Base-by-base conservation (phyloP, 441 rosid species). In the Manihot esculenta region DNA sequence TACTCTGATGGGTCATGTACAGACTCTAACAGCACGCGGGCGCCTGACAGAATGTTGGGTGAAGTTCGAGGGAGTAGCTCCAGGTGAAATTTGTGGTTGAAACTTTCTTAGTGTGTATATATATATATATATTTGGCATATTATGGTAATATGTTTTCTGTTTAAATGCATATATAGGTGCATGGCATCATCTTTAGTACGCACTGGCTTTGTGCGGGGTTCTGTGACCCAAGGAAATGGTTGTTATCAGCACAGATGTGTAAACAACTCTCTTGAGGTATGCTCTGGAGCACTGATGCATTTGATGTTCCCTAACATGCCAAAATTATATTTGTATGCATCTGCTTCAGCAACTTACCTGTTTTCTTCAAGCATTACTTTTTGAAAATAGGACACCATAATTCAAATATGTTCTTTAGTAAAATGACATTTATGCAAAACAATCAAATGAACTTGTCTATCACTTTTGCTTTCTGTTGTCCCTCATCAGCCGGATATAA, bases 1-100 rank as follows among this genome's bases (percentile, higher is more conserved):
- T 95, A 95, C 74, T 95, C 99, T 67, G 99, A 95, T 82, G 99
- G 99, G 70, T 95, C 98, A 38, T 95, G 99, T 77, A 95, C 97
- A 18, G 99, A 93, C 75, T 81, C 85, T 63, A 91, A 88, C 66
- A 93, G 97, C 78, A 97, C 99, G 62, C 86, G 99, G 58, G 85
- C 95, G 13, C 99, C 98, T 11, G 99, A 95, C 77, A 93, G 95
- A 82, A 93, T 89, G 98, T 76, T 95, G 80, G 99, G 99, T 74
- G 99, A 95, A 88, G 97, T 91, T 74, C 84, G 99, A 71, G 99
- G 99, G 58, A 81, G 91, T 71, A 86, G 78, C 80, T 95, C 99
- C 76, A 89, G 99, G 99, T 91, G 64, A 84, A 71, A 73, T 4
- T 69, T 75, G 33, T 70, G 71, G 70, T 66, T 49, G 41, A 20